Conservation (phyloP, 306 rosid genomes). For the Trifolium pratense region DNA sequence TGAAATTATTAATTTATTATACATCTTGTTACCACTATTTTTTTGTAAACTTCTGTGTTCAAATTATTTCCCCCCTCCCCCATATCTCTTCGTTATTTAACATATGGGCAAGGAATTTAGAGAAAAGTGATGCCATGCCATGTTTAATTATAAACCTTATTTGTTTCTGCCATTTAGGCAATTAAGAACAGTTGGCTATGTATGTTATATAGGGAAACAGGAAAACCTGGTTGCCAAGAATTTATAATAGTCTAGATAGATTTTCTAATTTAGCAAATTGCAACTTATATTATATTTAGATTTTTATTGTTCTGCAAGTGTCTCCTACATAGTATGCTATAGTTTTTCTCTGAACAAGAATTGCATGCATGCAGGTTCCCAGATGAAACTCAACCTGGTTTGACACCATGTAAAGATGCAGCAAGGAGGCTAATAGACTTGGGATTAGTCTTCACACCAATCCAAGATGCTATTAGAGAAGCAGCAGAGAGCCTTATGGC, state of each 20-base stretch:
- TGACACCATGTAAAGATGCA: constrained; percentile 66
- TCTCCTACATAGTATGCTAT: constrained; percentile 5
- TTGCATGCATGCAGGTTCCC: constrained; percentile 67
- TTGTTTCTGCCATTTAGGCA: neutral
- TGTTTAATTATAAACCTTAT: constrained; percentile 8
- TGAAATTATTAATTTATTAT: no score
- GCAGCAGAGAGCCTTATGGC: constrained; percentile 68
- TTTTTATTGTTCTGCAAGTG: constrained; percentile 1
- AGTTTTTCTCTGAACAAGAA: constrained; percentile 36
- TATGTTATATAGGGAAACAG: constrained; percentile 49
- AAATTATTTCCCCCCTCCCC: neutral
- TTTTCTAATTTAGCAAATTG: constrained; percentile 29
- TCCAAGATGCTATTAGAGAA: constrained; percentile 74
- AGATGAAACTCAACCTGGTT: constrained; percentile 77
- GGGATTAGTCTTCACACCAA: constrained; percentile 70
- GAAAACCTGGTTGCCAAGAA: constrained; percentile 43
- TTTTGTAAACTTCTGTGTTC: neutral
- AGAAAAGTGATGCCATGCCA: neutral
- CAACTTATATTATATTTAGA: constrained; percentile 20
- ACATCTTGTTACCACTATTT: neutral
- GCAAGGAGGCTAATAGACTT: constrained; percentile 72
- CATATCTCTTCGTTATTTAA: neutral
- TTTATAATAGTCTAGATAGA: constrained; percentile 26
- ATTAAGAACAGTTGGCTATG: constrained; percentile 28
- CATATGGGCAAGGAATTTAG: neutral